A percentile compares a stretch with the other conserved stretches of the same genome.
Evolutionary conservation across 768 basidiomycete genomes (phyloP).

Genomic region (Pleurotus platypus): DNA sequence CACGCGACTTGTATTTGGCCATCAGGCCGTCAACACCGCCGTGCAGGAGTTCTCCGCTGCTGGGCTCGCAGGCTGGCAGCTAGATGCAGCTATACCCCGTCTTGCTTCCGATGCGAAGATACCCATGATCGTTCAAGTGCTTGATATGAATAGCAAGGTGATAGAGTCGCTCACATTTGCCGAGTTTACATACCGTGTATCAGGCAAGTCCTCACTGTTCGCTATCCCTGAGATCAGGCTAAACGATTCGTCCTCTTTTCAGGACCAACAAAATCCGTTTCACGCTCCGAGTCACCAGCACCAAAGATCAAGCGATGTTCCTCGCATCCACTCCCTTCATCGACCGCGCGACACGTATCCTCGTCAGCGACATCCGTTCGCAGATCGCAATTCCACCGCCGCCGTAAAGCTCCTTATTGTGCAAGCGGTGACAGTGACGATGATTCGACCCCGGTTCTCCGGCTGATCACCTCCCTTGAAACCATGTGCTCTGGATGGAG

Average conservation of each 20-base stretch:
- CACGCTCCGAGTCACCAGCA: conserved; percentile 24
- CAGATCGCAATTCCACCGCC: conserved; percentile 9
- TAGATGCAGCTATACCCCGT: conserved; percentile 59
- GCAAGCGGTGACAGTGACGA: conserved; percentile 16
- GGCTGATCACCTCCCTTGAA: conserved; percentile 55
- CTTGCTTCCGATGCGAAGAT: conserved; percentile 45
- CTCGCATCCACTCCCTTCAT: conserved; percentile 26
- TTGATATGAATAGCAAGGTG: conserved; percentile 49
- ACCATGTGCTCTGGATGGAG: conserved; percentile 57
- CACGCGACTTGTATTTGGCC: conserved; percentile 73
- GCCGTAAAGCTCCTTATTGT: conserved; percentile 6
- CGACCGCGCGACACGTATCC: conserved; percentile 40
- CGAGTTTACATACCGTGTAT: conserved; percentile 61
- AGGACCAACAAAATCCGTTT: conserved; percentile 22
- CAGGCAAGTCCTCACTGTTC: conserved; percentile 27
- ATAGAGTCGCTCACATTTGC: conserved; percentile 71
- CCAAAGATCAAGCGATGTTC: conserved; percentile 1
- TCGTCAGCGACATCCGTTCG: conserved; percentile 7
- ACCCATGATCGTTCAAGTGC: conserved; percentile 58
- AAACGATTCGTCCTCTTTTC: conserved; percentile 8
- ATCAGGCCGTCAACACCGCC: conserved; percentile 62
- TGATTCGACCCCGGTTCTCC: conserved; percentile 54
- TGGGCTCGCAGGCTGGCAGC: conserved; percentile 56
- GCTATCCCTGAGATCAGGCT: conserved; percentile 4
- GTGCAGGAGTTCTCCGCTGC: conserved; percentile 51